Evolutionary conservation across 768 basidiomycete genomes (phyloP), one percentile per base, ranked within the genome.

Genomic region (Suillus sp.): DNA sequence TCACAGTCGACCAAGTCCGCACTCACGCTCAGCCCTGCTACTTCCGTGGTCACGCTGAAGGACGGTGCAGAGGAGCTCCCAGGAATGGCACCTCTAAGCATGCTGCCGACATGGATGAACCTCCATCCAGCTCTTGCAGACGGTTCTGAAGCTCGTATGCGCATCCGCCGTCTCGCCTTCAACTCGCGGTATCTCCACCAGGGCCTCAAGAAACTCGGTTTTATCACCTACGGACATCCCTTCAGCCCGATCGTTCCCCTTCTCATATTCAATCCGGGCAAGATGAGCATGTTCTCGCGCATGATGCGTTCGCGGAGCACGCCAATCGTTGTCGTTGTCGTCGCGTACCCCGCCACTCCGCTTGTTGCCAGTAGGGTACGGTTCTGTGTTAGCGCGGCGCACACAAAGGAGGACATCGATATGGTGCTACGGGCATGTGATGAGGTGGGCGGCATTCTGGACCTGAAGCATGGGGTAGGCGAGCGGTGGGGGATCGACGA

Each of bases 371-470:
- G 65, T 93, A 93, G 11, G 85, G 88, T 51, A 60, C 83, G 97
- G 70, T 96, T 99, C 83, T 99, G 97, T 73, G 84, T 98, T n/a
- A 95, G 92, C 63, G 92, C 96, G 14, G 81, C 95, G 57, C 97
- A 99, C 81, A 99, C 96, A 62, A 99, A 99, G 80, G 91, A 95
- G 68, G 97, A 99, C 70, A 87, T 99, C 64, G 97, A 99, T 78
- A 78, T 80, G 16, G 78, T 99, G 37, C 80, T 99, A 56, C 78
- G 83, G 47, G 96, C 96, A 7, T 93, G 91, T 70, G 94, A 97
- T 75, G 96, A 97, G 76, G 81, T 99, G 65, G 97, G 97, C 32
- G 90, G 92, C 70, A 72, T 92, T 30, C 78, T 99, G 66, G 95
- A 96, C 77, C 78, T 99, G 77, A 98, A 97, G 79, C 90, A 95